phyloP scores from a whole-genome alignment of 371 early-diverging fungal genomes.

The Blastocladiella emersonii region DNA sequence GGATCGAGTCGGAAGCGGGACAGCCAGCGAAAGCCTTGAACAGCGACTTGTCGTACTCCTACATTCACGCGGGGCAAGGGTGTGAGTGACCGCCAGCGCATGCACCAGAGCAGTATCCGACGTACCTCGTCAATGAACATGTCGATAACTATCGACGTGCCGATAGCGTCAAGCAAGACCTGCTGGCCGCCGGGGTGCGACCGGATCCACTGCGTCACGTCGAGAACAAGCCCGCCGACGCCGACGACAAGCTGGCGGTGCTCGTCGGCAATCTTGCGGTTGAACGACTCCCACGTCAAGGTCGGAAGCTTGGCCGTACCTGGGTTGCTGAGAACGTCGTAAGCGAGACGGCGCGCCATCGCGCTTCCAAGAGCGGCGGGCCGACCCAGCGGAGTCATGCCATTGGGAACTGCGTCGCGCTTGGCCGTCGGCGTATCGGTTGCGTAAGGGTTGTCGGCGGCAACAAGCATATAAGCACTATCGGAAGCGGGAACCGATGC shows the following conservation, averaged over 20 bases:
- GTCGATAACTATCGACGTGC: conserved; percentile 18
- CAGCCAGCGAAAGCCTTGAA: not conserved
- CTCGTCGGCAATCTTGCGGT: not conserved
- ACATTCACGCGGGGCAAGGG: no score
- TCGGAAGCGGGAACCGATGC: no score
- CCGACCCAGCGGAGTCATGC: no score
- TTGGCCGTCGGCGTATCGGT: no score
- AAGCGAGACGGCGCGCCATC: not conserved
- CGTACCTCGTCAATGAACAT: conserved; percentile 17
- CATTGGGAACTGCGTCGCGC: no score
- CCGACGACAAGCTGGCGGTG: conserved; percentile 12
- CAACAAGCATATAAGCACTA: no score
- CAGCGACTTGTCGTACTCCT: conserved; percentile 7
- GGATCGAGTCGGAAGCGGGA: no score
- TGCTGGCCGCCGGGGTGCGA: conserved; percentile 20
- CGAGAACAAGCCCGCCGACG: conserved; percentile 15
- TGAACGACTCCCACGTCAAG: not conserved
- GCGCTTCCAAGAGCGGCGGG: no score
- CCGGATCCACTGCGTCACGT: conserved; percentile 14
- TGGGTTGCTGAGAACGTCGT: not conserved
- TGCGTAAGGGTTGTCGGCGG: no score
- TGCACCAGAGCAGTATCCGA: not conserved
- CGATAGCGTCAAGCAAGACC: conserved; percentile 15
- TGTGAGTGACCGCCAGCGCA: no score
- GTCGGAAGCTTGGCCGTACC: not conserved